Evolutionary conservation across 2,329 filamentous ascomycete species (phyloP), one percentile per base, ranked within the genome.

Genomic region (Penicillium sp.): DNA sequence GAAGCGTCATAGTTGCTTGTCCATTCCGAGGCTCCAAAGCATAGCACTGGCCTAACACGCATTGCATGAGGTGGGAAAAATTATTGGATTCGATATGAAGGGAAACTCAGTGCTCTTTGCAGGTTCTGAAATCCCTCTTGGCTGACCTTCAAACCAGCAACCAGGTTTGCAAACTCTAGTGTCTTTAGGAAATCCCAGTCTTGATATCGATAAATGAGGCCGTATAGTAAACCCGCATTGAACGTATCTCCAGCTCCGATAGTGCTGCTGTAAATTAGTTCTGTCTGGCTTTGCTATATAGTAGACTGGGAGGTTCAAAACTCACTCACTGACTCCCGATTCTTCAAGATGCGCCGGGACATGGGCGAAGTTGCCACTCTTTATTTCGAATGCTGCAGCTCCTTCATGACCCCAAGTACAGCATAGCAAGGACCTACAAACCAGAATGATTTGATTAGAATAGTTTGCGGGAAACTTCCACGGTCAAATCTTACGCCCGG

Each of bases 181-280:
- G 79, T 82, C 53, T 71, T 67, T 47, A 71, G 61, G 43, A 79
- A 64, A 61, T 73, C 68, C 82, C 82, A 86, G 58, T 79, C 73
- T 8, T 70, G 64, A 40, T 65, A 61, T 58, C 78, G 79, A 65
- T 77, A 81, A 53, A 81, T 71, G 57, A 89, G 70, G 34, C 77
- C 79, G 71, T 85, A 89, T 45, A 91, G 73, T 70, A 88, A 84
- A 55, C 86, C 87, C 32, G 87, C 88, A 59, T 88, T 83, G 65
- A 91, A 91, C 0, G 88, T 90, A 66, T 91, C 88, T 61, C 88
- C 88, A 40, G 88, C 88, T 51, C 88, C 88, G 57, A 90, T 81
- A 6, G 86, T 80, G 68, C 87, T 89, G 67, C 55, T 44, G 5
- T 46, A 45, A 60, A 18, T 68, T 34, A 64, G 57, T 16, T 8